Percentiles rank a stretch among this genome's conserved stretches.
Evolutionary conservation across 805 yeast species (phyloP).

Genomic region (Saturnispora serradocipensis): DNA sequence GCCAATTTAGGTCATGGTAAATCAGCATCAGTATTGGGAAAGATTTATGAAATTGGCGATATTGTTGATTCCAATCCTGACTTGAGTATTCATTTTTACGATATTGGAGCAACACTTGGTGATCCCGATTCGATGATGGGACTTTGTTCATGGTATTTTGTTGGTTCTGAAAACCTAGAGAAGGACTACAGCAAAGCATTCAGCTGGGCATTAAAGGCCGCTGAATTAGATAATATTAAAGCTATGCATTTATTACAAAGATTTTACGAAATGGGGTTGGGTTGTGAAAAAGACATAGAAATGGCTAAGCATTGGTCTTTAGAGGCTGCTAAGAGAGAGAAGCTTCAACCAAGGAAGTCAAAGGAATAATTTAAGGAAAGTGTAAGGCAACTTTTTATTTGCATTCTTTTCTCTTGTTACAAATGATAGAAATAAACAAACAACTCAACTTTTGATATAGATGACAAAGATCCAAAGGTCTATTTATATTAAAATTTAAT

Average conservation of each 20-base stretch:
- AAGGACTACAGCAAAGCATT: slow-evolving; percentile 79
- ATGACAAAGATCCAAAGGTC: neutral
- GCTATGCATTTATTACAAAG: slow-evolving; percentile 83
- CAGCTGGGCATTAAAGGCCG: slow-evolving; percentile 91
- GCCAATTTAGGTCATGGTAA: slow-evolving; percentile 81
- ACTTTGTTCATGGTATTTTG: slow-evolving; percentile 92
- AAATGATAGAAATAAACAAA: neutral
- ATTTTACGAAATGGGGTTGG: slow-evolving; percentile 81
- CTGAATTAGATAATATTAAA: slow-evolving; percentile 60
- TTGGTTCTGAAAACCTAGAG: slow-evolving; percentile 82
- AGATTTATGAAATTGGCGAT: slow-evolving; percentile 75
- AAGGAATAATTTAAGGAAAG: neutral
- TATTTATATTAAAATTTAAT: neutral
- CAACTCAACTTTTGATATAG: neutral
- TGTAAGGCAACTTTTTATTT: neutral
- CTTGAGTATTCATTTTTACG: slow-evolving; percentile 84
- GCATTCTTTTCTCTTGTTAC: neutral
- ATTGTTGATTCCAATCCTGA: slow-evolving; percentile 69
- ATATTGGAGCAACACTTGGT: slow-evolving; percentile 82
- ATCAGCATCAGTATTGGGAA: slow-evolving; percentile 73
- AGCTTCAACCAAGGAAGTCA: neutral
- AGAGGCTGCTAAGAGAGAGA: slow-evolving; percentile 38
- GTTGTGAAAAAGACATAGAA: slow-evolving; percentile 51
- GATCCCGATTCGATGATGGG: slow-evolving; percentile 88
- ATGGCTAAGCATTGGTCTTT: slow-evolving; percentile 69